These are phyloP conservation scores for Hymenotorrendiella dingleyae DNA, from an alignment of 2,329 filamentous ascomycete genomes.

Conservation along the genomic window DNA sequence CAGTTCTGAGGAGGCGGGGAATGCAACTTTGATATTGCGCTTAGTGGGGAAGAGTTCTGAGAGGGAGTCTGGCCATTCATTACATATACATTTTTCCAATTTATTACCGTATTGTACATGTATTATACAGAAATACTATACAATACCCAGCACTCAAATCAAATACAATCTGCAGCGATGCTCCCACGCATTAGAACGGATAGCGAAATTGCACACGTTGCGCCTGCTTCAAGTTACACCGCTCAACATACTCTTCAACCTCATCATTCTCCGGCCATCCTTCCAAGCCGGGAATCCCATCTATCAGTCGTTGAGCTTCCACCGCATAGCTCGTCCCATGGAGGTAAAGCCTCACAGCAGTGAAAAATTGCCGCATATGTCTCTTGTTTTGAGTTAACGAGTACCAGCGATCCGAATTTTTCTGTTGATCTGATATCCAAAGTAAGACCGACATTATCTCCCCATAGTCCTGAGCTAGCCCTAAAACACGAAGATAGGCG, in stretches of 20 bases:
- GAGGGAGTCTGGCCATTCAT: too few relatives aligned
- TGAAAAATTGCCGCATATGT: slow-evolving; percentile 17
- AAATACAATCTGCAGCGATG: too few relatives aligned
- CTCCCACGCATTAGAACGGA: too few relatives aligned
- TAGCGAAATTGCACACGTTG: too few relatives aligned
- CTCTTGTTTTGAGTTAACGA: slow-evolving; percentile 7
- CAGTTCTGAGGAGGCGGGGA: too few relatives aligned
- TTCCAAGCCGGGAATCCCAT: slow-evolving; percentile 19
- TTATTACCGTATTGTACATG: too few relatives aligned
- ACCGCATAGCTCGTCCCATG: slow-evolving; percentile 11
- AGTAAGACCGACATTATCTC: slow-evolving; percentile 50
- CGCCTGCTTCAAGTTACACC: background rate
- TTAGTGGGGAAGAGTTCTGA: too few relatives aligned
- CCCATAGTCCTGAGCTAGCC: slow-evolving; percentile 51
- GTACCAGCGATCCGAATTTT: too few relatives aligned
- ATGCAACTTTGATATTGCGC: too few relatives aligned
- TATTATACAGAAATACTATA: too few relatives aligned
- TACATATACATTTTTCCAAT: too few relatives aligned
- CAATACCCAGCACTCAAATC: too few relatives aligned
- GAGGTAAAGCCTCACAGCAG: slow-evolving; percentile 20
- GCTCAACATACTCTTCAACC: slow-evolving; percentile 12
- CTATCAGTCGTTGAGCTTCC: slow-evolving; percentile 18
- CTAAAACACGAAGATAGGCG: slow-evolving; percentile 58
- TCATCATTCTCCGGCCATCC: slow-evolving; percentile 27
- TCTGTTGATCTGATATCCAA: slow-evolving; percentile 59